Base-by-base conservation (phyloP, 768 basidiomycete species). In the Xerocomus potaroensis region DNA sequence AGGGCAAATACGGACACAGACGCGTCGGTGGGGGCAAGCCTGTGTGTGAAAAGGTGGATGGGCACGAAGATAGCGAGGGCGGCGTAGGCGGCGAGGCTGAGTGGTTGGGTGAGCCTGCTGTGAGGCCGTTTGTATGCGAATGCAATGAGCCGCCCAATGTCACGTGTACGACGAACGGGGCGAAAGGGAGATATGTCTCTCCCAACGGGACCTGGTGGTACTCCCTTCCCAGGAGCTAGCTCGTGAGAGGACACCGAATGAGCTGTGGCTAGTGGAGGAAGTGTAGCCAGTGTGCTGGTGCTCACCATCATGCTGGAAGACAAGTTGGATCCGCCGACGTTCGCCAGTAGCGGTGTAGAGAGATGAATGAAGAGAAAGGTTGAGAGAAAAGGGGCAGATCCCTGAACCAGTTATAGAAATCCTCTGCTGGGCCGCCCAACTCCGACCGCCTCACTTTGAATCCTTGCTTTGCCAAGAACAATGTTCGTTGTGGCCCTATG, bases 301-400 rank as follows among this genome's bases (percentile, higher is more conserved):
- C 31, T 27, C 48, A 88, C 91, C 87, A 92, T 83, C 37, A 80
- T 76, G 58, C 79, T 79, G 4, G 87, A 90, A 8, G 89, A 75
- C 14, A 81, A 60, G 9, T 68, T 70, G 1, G 83, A 77, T 0
- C 89, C 89, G 5, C 86, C 90, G 0, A 90, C 34, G 45, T 74
- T 84, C 3, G 89, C 89, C 3, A 83, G 64, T 2, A 77, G 67
- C 3, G 91, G 91, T 2, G 89, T 84, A 1, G 82, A 74, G 11
- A 94, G 71, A 59, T 94, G 91, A n/a, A 93, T 75, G 0, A 65
- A 1, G 8, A 91, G 68, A 57, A 92, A 93, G 0, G 81, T 81
- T 9, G 79, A 70, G 31, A 93, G 82, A 59, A 92, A 87, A 8
- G 91, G 84, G 3, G 87, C 74, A 0, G 87, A 80, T 7, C 73